Percentiles rank a stretch among this genome's conserved stretches.
These are phyloP conservation scores for Phalaenopsis hybrid DNA, from an alignment of 116 monocot genomes.

Conservation along the genomic window DNA sequence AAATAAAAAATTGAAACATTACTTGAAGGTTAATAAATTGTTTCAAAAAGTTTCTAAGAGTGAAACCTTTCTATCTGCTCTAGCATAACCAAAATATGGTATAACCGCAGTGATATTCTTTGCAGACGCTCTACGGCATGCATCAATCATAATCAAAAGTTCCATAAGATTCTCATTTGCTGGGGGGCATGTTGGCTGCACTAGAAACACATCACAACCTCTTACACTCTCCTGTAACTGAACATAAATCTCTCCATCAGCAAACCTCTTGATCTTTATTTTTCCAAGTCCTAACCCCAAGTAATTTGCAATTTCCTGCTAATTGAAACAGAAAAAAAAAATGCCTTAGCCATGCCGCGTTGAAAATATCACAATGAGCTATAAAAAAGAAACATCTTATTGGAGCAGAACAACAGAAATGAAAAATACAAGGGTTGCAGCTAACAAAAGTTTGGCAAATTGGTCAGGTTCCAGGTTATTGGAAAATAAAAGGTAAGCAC, in stretches of 20 bases:
- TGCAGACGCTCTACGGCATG: conserved; percentile 93
- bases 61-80: conserved; percentile 91
- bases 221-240: conserved; percentile 96
- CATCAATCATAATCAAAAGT: conserved; percentile 94
- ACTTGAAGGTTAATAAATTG: background rate
- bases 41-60: background rate
- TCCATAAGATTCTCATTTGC: conserved; percentile 99
- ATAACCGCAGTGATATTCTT: conserved; percentile 94
- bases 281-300: conserved; percentile 82
- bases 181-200: conserved; percentile 94
- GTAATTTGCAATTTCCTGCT: conserved; percentile 77
- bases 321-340: background rate
- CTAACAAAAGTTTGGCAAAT: background rate
- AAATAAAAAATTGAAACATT: background rate
- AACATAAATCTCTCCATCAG: conserved; percentile 96
- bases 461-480: background rate
- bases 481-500: background rate
- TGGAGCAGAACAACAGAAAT: background rate
- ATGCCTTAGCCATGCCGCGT: background rate
- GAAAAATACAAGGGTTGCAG: background rate
- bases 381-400: background rate
- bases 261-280: conserved; percentile 90
- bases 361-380: background rate
- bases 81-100: conserved; percentile 98
- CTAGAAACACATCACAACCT: conserved; percentile 91